Evolutionary conservation across 2,329 filamentous ascomycete genomes (phyloP), one percentile per base, ranked within the genome.

Genomic region (Pseudonectria foliicola): DNA sequence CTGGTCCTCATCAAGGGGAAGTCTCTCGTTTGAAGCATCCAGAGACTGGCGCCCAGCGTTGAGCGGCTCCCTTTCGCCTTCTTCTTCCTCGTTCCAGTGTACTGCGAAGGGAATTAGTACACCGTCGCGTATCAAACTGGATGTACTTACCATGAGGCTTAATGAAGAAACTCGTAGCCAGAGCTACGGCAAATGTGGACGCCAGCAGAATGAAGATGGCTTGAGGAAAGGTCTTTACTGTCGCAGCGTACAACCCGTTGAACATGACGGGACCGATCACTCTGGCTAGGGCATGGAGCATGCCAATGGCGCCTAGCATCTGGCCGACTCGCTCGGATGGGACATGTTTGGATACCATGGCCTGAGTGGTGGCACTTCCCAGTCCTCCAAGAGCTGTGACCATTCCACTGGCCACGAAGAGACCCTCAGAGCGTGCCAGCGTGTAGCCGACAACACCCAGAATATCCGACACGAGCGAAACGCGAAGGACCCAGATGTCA

Each of bases 261-360:
- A 95, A 94, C 2, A 90, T 54, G 0, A 86, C 73, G 0, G 92
- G 92, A 1, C 83, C 80, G 10, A 94, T 57, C 3, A 96, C 78
- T 42, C 88, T 71, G 3, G 85, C 77, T 25, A 95, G 62, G 1
- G 87, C 84, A 60, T 96, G 90, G 38, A 96, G 62, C 42, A 96
- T 67, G 0, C 90, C 92, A 12, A 82, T 82, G 2, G 88, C 89
- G 14, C 92, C 92, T 0, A 98, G 72, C n/a, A 96, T 67, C 56
- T 92, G 80, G 0, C 92, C 92, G 0, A 92, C 82, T 30, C 76
- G 75, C 44, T 92, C 84, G 1, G 79, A 70, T 0, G 89, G 86
- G 0, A 96, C 82, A 57, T 96, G 92, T 56, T 95, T 96, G 13
- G 88, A 95, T 33, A 95, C 66, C 1, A 83, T 75, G 2, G 85